A percentile compares a stretch with the other conserved stretches of the same genome.
phyloP scores from a whole-genome alignment of 495 filamentous ascomycete species.

The Podospora comata region DNA sequence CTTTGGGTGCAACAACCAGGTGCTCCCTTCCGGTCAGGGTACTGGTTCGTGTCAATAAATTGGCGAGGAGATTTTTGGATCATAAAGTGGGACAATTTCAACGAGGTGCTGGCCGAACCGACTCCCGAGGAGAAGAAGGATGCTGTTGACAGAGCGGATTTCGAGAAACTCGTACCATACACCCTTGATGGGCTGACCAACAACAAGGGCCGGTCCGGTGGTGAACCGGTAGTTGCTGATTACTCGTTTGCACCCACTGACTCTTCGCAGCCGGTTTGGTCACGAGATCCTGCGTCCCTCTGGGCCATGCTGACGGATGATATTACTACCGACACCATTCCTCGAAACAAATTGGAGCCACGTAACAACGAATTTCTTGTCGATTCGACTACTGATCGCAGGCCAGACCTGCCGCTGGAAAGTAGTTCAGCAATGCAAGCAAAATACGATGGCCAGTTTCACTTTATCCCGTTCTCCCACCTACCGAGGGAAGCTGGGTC shows the following conservation, averaged over 20 bases:
- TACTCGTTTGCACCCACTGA: not conserved
- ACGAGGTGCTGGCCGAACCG: slow-evolving; percentile 45
- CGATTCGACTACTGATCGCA: slow-evolving; percentile 42
- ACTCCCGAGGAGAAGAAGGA: slow-evolving; percentile 40
- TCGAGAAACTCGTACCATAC: slow-evolving; percentile 44
- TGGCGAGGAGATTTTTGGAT: slow-evolving; percentile 43
- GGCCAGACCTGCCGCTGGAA: not conserved
- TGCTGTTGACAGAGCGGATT: slow-evolving; percentile 31
- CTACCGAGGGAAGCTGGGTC: slow-evolving; percentile 46
- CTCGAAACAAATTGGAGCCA: slow-evolving; percentile 45
- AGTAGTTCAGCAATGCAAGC: slow-evolving; percentile 2
- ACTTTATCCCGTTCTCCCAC: slow-evolving; percentile 59
- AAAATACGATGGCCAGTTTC: slow-evolving; percentile 33
- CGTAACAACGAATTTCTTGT: slow-evolving; percentile 49
- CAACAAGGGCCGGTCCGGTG: not conserved
- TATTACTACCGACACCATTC: slow-evolving; percentile 47
- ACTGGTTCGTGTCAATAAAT: slow-evolving; percentile 52
- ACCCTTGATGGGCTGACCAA: not conserved
- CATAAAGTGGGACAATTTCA: slow-evolving; percentile 59
- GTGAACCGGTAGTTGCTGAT: not conserved
- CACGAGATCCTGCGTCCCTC: slow-evolving; percentile 22
- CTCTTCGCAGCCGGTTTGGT: slow-evolving; percentile 7
- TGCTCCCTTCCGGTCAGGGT: slow-evolving; percentile 51
- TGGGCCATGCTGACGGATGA: slow-evolving; percentile 49
- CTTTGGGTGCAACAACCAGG: slow-evolving; percentile 54